Evolutionary conservation across 805 yeast genomes (phyloP).

Genomic region (Nakazawaea siamensis): DNA sequence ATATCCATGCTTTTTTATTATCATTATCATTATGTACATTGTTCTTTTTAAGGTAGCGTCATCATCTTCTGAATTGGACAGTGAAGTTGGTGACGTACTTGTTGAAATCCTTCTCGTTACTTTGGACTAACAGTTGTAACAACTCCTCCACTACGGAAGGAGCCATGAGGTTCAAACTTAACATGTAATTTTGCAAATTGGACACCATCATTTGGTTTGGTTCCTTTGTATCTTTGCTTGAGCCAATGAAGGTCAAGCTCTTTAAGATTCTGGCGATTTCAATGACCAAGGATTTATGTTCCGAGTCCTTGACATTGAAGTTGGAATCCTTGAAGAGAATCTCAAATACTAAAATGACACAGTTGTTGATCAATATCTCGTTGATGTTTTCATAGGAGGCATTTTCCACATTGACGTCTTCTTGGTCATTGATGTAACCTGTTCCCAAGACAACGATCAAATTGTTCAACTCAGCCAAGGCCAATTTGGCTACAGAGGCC

Average conservation of each 20-base stretch:
- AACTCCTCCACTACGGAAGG: constrained; percentile 52
- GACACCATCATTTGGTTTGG: constrained; percentile 22
- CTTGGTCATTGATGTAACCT: constrained; percentile 55
- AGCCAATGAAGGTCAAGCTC: constrained; percentile 37
- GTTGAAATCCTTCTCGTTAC: constrained; percentile 58
- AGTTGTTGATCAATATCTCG: constrained; percentile 58
- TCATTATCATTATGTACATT: background rate
- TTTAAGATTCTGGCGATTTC: constrained; percentile 70
- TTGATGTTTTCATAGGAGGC: constrained; percentile 57
- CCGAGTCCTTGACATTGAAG: constrained; percentile 71
- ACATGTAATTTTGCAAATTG: constrained; percentile 26
- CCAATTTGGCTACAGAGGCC: constrained; percentile 54
- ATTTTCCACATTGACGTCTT: constrained; percentile 44
- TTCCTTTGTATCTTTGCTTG: constrained; percentile 8
- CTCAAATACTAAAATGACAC: constrained; percentile 64
- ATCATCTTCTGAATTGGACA: constrained; percentile 6
- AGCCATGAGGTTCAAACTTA: constrained; percentile 54
- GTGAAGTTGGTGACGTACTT: constrained; percentile 46
- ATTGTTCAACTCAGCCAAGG: constrained; percentile 62
- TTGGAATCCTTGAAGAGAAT: constrained; percentile 66
- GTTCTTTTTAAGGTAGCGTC: too few species aligned
- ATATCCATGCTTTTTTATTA: background rate
- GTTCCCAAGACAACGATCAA: constrained; percentile 58
- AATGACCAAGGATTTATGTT: constrained; percentile 60
- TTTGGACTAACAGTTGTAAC: constrained; percentile 44